phyloP scores from a whole-genome alignment of 768 basidiomycete genomes.

The Leccinum truebloodii region DNA sequence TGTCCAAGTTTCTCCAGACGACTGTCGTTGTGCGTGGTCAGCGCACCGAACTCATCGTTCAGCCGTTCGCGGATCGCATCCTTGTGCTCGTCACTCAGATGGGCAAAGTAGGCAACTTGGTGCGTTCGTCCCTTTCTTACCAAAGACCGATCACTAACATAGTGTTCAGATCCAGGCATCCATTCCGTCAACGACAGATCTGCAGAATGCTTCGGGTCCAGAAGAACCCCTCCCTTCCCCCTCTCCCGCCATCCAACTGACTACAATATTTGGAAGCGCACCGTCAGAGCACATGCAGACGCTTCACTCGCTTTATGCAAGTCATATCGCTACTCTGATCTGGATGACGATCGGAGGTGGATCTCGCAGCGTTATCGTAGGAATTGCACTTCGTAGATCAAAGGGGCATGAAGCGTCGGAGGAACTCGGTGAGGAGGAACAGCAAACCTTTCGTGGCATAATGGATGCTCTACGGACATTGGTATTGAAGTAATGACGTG shows the following conservation, averaged over 20 bases:
- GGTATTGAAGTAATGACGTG: conserved; percentile 27
- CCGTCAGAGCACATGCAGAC: conserved; percentile 68
- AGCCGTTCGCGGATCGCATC: conserved; percentile 76
- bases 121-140: conserved; percentile 35
- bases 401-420: conserved; percentile 22
- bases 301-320: conserved; percentile 76
- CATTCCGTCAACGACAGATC: conserved; percentile 61
- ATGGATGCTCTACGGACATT: conserved; percentile 46
- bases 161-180: conserved; percentile 72
- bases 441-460: conserved; percentile 47
- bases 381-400: conserved; percentile 60
- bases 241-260: conserved; percentile 74
- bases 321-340: conserved; percentile 84
- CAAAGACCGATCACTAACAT: conserved; percentile 8
- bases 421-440: conserved; percentile 41
- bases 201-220: conserved; percentile 41
- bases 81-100: conserved; percentile 89
- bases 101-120: conserved; percentile 87
- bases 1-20: conserved; percentile 40
- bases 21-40: conserved; percentile 54
- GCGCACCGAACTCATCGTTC: conserved; percentile 74
- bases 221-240: conserved; percentile 50
- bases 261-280: conserved; percentile 74
- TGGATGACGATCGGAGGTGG: conserved; percentile 58
- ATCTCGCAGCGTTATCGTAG: conserved; percentile 69